These are phyloP conservation scores for Zygoascus sp. DNA, from an alignment of 1,139 yeast species.

Conservation along the genomic window DNA sequence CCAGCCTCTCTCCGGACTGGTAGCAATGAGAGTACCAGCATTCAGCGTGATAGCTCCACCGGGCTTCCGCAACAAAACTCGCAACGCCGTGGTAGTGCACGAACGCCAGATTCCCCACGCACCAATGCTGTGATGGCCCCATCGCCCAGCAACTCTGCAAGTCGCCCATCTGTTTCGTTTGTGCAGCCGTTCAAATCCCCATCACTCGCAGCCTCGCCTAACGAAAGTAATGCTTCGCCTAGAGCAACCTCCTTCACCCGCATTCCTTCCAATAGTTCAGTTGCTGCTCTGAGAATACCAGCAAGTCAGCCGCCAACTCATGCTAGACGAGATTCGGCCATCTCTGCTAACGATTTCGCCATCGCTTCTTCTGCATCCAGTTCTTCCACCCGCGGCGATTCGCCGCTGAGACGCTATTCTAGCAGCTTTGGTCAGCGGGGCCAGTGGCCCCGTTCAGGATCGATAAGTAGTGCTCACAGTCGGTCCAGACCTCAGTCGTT, in stretches of 20 bases:
- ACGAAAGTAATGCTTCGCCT: slow-evolving; percentile 20
- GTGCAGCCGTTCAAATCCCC: slow-evolving; percentile 38
- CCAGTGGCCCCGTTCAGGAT: slow-evolving; percentile 27
- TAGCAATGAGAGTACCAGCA: slow-evolving; percentile 3
- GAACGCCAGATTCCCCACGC: slow-evolving; percentile 8
- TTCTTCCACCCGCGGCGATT: slow-evolving; percentile 17
- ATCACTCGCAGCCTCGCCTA: slow-evolving; percentile 36
- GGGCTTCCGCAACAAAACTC: not conserved
- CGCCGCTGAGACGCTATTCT: slow-evolving; percentile 28
- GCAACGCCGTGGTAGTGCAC: not conserved
- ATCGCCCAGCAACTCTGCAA: slow-evolving; percentile 9
- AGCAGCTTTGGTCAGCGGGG: slow-evolving; percentile 33
- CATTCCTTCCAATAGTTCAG: slow-evolving; percentile 29
- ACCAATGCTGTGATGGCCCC: slow-evolving; percentile 3
- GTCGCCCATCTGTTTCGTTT: slow-evolving; percentile 27
- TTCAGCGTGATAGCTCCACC: not conserved
- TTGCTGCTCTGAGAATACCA: slow-evolving; percentile 33
- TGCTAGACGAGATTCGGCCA: slow-evolving; percentile 10
- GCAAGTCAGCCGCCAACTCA: slow-evolving; percentile 17
- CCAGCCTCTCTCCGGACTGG: slow-evolving; percentile 10
- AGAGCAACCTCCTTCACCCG: slow-evolving; percentile 27
- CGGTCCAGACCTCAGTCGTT: slow-evolving; percentile 24
- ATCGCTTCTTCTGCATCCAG: slow-evolving; percentile 25
- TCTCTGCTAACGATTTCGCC: slow-evolving; percentile 16
- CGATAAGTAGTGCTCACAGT: slow-evolving; percentile 19